Percentiles rank a stretch among this genome's conserved stretches.
Evolutionary conservation across 2,329 filamentous ascomycete species (phyloP).

Genomic region (Cytospora paraplurivora): DNA sequence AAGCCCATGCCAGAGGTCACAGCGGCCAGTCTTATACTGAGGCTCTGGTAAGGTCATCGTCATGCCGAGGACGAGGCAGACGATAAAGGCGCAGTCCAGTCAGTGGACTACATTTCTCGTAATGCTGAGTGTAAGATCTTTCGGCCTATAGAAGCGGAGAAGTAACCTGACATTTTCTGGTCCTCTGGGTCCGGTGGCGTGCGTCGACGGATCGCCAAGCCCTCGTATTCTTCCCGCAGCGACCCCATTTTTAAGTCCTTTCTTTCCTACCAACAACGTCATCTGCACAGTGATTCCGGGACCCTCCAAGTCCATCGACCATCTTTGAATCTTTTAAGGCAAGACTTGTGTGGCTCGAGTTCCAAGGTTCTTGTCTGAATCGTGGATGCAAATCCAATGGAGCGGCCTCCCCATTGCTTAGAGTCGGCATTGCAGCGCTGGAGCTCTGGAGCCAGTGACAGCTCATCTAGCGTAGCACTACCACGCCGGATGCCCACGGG

Average conservation of each 20-base stretch:
- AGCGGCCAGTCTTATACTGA: neutral
- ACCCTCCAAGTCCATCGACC: neutral
- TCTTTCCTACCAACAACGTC: slow-evolving; percentile 16
- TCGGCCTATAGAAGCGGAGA: slow-evolving; percentile 4
- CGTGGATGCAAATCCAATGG: neutral
- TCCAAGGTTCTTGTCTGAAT: neutral
- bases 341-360: neutral
- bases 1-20: neutral
- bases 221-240: slow-evolving; percentile 22
- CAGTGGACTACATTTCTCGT: neutral
- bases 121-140: neutral
- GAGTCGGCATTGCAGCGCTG: neutral
- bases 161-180: neutral
- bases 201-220: slow-evolving; percentile 24
- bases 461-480: neutral
- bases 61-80: neutral
- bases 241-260: neutral
- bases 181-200: slow-evolving; percentile 5
- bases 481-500: neutral
- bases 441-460: neutral
- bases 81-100: neutral
- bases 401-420: neutral
- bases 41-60: neutral
- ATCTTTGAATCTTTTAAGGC: neutral
- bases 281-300: slow-evolving; percentile 7